Evolutionary conservation across 305 asterid genomes (phyloP).

Genomic region (Fraxinus floribunda): DNA sequence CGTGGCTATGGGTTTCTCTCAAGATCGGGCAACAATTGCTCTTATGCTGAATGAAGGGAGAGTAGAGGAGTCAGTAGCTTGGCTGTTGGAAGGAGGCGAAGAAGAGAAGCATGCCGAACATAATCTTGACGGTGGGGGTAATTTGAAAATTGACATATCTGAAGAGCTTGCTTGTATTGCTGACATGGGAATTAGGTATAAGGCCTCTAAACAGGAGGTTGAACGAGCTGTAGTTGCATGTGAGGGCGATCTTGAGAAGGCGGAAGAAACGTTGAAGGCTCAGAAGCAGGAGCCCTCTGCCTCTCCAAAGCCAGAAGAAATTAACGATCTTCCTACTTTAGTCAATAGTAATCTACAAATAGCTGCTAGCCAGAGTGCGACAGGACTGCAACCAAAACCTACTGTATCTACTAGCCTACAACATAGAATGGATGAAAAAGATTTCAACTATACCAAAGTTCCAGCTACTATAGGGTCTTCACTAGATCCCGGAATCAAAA

Average conservation of each 20-base stretch:
- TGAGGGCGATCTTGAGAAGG: neutral
- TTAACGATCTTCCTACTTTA: slow-evolving; percentile 21
- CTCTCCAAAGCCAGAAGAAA: neutral
- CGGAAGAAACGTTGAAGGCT: neutral
- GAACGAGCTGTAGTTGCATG: neutral
- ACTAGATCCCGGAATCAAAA: slow-evolving; percentile 46
- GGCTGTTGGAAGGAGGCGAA: neutral
- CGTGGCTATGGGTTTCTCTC: neutral
- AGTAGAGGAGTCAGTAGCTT: neutral
- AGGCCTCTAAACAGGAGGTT: neutral
- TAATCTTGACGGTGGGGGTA: neutral
- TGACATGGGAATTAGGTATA: neutral
- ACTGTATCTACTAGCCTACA: neutral
- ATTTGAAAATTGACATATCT: neutral
- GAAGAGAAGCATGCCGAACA: neutral
- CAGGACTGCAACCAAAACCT: neutral
- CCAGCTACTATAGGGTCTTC: slow-evolving; percentile 22
- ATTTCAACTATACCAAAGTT: neutral
- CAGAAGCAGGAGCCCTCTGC: neutral
- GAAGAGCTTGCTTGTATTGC: neutral
- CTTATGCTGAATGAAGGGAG: slow-evolving; percentile 1
- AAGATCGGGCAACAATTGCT: neutral
- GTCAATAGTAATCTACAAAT: neutral
- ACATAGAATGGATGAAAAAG: neutral
- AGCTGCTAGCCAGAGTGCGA: neutral